Conservation (phyloP, 1,284 basidiomycete genomes). For the Cutaneotrichosporon sp. region DNA sequence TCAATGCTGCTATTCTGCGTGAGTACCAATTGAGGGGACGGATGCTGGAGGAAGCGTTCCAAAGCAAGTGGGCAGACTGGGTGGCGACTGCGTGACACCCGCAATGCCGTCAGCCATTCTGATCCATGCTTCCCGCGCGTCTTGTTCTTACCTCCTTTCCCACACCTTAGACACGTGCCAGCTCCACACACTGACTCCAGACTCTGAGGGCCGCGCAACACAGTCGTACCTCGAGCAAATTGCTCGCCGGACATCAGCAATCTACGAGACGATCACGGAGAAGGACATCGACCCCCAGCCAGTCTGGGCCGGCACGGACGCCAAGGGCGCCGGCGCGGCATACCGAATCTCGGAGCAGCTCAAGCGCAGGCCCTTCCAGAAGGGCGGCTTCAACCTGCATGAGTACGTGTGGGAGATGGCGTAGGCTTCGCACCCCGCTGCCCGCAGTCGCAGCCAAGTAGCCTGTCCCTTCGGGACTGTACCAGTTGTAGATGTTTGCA, state of each 20-base stretch:
- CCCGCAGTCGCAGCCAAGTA: neutral
- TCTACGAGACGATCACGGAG: constrained; percentile 35
- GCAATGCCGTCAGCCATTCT: neutral
- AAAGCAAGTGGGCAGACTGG: neutral
- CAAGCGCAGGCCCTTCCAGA: constrained; percentile 25
- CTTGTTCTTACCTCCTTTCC: neutral
- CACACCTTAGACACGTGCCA: neutral
- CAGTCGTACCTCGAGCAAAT: constrained; percentile 37
- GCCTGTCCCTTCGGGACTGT: neutral
- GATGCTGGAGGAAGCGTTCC: neutral
- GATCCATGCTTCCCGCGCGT: neutral
- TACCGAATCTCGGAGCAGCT: constrained; percentile 27
- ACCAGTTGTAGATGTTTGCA: constrained; percentile 11
- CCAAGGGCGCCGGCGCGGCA: constrained; percentile 17
- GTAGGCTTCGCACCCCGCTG: neutral
- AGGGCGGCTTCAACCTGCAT: constrained; percentile 24
- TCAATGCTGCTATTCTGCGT: constrained; percentile 51
- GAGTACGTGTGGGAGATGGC: constrained; percentile 27
- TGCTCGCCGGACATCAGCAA: constrained; percentile 33
- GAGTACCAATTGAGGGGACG: constrained; percentile 25
- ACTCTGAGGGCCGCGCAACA: constrained; percentile 30
- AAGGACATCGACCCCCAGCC: constrained; percentile 37
- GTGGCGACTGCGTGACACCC: neutral
- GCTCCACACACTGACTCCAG: constrained; percentile 18
- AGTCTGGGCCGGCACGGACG: constrained; percentile 33